Base-by-base conservation (phyloP, 306 rosid species). In the Vicia sativa region DNA sequence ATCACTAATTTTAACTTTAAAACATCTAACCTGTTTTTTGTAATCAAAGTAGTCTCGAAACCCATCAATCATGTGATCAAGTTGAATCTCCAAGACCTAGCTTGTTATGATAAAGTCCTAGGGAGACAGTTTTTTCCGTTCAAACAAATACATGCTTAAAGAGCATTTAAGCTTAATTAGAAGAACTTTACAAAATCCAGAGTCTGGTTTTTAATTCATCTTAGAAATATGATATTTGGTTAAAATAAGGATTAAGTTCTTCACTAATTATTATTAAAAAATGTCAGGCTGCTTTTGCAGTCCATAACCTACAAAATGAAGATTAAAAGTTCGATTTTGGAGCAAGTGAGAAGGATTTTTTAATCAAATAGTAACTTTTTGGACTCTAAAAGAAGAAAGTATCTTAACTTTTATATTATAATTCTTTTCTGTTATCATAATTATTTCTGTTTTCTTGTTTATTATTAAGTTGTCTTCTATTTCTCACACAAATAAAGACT, bases 391-490 rank as follows among this genome's bases (percentile, higher is more conserved):
- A 7, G 28, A 9, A 48, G 18, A 28, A 59, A 55, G 14, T 28
- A 61, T 43, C 48, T 75, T 75, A 52, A 60, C 34, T 60, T 45
- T 19, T 13, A n/a, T 25, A 65, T 35, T 50, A 31, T 41, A 59
- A 12, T 38, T 54, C 39, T 62, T 46, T 67, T 64, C 66, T 59
- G 48, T 29, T 45, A 63, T 16, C 21, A 43, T 71, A 23, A 1
- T 64, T 29, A 11, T 16, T 14, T 13, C 44, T 49, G 39, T 16
- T 13, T 48, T 59, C 54, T 48, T 50, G 31, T 49, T 25, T 35
- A 44, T 50, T 56, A 46, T 38, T 55, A 62, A 46, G 72, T 39
- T n/a, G 9, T 54, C 35, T 26, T 69, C 71, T 61, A 29, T 76
- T 28, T 69, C 12, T 62, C 59, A 31, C 38, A 21, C 41, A 41